phyloP scores from a whole-genome alignment of 805 yeast species.

The Candida endomychidarum region DNA sequence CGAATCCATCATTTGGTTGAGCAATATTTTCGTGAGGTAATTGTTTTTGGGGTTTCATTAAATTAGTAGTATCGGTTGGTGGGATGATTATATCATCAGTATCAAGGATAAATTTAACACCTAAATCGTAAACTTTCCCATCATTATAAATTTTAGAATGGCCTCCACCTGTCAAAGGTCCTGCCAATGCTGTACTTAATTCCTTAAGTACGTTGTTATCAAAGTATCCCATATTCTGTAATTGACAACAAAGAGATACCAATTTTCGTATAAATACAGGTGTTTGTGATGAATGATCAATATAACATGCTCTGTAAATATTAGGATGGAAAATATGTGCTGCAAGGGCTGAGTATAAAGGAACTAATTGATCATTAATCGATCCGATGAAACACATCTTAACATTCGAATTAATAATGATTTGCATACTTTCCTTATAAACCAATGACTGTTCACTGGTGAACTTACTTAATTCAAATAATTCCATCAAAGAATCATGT shows the following conservation, averaged over 20 bases:
- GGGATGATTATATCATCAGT: slow-evolving; percentile 59
- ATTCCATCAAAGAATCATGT: slow-evolving; percentile 78
- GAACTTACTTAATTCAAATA: slow-evolving; percentile 84
- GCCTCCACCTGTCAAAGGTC: slow-evolving; percentile 93
- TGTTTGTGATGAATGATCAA: slow-evolving; percentile 76
- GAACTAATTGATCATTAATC: slow-evolving; percentile 91
- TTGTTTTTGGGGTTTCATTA: background rate
- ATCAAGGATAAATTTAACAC: slow-evolving; percentile 69
- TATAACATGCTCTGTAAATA: slow-evolving; percentile 82
- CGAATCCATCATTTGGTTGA: slow-evolving; percentile 13
- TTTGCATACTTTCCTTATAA: slow-evolving; percentile 64
- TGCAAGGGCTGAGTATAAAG: slow-evolving; percentile 84
- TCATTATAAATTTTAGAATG: slow-evolving; percentile 89
- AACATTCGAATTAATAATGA: slow-evolving; percentile 65
- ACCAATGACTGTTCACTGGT: slow-evolving; percentile 70
- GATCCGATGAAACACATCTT: slow-evolving; percentile 85
- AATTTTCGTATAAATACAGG: slow-evolving; percentile 78
- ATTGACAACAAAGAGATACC: slow-evolving; percentile 67
- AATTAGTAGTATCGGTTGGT: slow-evolving; percentile 13
- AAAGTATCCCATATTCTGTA: slow-evolving; percentile 73
- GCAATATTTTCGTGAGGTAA: background rate
- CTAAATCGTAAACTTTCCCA: slow-evolving; percentile 78
- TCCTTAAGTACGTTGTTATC: slow-evolving; percentile 89
- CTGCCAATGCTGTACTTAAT: slow-evolving; percentile 70
- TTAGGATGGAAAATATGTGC: slow-evolving; percentile 85